Conservation (phyloP, 2,329 filamentous ascomycete species). For the Diaporthe aspalathi region DNA sequence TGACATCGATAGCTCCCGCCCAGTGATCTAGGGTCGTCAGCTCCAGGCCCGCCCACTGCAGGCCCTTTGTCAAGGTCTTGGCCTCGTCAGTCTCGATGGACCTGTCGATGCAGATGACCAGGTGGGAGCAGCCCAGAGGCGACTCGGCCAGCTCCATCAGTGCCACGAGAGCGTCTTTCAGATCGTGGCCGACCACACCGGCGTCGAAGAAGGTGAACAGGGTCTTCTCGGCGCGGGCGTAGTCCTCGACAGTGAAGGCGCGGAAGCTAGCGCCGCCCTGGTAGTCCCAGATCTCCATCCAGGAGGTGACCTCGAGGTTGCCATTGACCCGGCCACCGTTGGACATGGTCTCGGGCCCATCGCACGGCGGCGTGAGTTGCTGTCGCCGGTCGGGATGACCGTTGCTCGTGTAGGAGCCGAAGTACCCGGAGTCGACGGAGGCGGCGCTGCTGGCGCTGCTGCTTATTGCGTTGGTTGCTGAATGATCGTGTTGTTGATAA, state of each 20-base stretch:
- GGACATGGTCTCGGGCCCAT: slow-evolving; percentile 46
- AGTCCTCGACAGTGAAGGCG: slow-evolving; percentile 80
- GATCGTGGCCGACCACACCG: slow-evolving; percentile 76
- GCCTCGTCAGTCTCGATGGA: slow-evolving; percentile 70
- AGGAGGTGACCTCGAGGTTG: slow-evolving; percentile 62
- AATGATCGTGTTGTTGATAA: slow-evolving; percentile 53
- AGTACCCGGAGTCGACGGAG: slow-evolving; percentile 40
- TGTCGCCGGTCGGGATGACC: slow-evolving; percentile 41
- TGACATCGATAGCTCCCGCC: slow-evolving; percentile 71
- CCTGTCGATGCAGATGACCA: slow-evolving; percentile 86
- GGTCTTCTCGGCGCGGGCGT: slow-evolving; percentile 65
- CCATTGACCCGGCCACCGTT: slow-evolving; percentile 45
- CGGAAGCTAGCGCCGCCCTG: slow-evolving; percentile 85
- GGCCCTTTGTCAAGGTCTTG: slow-evolving; percentile 78
- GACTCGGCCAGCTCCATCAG: slow-evolving; percentile 88
- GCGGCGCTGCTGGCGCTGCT: slow-evolving; percentile 20
- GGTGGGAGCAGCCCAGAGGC: slow-evolving; percentile 79
- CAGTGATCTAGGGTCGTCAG: slow-evolving; percentile 83
- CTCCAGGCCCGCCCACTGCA: slow-evolving; percentile 94
- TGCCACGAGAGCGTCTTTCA: slow-evolving; percentile 93
- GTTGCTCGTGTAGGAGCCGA: slow-evolving; percentile 42
- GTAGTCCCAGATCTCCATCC: slow-evolving; percentile 88
- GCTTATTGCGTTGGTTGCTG: slow-evolving; percentile 25
- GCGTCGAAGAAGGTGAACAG: slow-evolving; percentile 90
- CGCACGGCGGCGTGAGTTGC: slow-evolving; percentile 60